Evolutionary conservation across 768 basidiomycete genomes (phyloP).

Genomic region (Lactifluus pinguis): DNA sequence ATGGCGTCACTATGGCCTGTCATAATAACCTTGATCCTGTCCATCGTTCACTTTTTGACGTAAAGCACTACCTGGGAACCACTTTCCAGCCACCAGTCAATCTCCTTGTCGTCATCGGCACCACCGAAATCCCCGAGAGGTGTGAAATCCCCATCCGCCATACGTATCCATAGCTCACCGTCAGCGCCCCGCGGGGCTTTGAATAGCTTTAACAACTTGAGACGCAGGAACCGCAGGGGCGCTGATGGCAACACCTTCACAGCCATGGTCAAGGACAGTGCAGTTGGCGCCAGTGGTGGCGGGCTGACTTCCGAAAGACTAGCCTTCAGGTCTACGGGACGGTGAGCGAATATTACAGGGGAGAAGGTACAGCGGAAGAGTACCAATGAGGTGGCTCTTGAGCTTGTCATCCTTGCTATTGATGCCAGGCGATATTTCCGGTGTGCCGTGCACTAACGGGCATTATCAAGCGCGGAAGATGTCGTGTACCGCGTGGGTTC

Average conservation of each 20-base stretch:
- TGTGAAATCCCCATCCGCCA: constrained; percentile 40
- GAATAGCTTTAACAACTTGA: constrained; percentile 39
- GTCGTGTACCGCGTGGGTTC: neutral
- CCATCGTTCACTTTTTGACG: neutral
- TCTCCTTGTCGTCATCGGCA: constrained; percentile 37
- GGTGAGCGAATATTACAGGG: neutral
- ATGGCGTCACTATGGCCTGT: neutral
- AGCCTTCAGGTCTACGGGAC: constrained; percentile 18
- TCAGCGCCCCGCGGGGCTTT: constrained; percentile 29
- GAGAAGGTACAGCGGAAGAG: neutral
- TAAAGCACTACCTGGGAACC: constrained; percentile 30
- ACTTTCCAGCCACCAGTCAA: constrained; percentile 66
- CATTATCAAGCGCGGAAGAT: neutral
- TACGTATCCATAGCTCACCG: constrained; percentile 43
- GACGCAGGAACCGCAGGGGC: constrained; percentile 52
- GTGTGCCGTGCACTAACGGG: constrained; percentile 48
- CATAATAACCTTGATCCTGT: neutral
- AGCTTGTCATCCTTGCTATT: constrained; percentile 38
- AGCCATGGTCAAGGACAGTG: constrained; percentile 20
- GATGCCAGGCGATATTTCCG: constrained; percentile 29
- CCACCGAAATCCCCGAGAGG: constrained; percentile 29
- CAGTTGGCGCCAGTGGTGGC: constrained; percentile 3
- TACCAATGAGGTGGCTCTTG: constrained; percentile 53
- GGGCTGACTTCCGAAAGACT: neutral
- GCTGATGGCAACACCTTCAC: constrained; percentile 61